Evolutionary conservation across 2,329 filamentous ascomycete species (phyloP).

Genomic region (Colletotrichum sp.): DNA sequence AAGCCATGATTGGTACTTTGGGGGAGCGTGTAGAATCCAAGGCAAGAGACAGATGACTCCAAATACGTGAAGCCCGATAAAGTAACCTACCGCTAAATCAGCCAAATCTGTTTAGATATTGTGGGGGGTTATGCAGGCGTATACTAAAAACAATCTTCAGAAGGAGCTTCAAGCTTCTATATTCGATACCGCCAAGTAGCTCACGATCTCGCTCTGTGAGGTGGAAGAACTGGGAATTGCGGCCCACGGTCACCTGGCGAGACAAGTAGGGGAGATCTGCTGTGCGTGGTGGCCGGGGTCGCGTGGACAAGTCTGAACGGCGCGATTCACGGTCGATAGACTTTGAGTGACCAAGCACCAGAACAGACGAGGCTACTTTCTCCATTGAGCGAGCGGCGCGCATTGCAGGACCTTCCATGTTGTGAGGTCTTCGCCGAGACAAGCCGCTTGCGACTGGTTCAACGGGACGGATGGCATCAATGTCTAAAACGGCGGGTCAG

Average conservation of each 20-base stretch:
- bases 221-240: conserved; percentile 51
- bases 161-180: conserved; percentile 52
- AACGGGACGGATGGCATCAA: not conserved
- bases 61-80: conserved; percentile 48
- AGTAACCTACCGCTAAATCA: conserved; percentile 41
- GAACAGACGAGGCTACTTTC: conserved; percentile 8
- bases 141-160: conserved; percentile 49
- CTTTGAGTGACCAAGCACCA: not conserved
- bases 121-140: not conserved
- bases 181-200: conserved; percentile 56
- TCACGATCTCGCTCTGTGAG: conserved; percentile 44
- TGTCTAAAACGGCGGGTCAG: not conserved
- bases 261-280: conserved; percentile 43
- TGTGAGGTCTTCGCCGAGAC: not conserved
- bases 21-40: conserved; percentile 47
- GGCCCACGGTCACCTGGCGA: conserved; percentile 45
- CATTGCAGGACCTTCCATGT: not conserved
- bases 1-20: conserved; percentile 46
- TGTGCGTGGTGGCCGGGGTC: conserved; percentile 8
- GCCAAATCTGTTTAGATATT: not conserved
- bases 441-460: not conserved
- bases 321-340: not conserved
- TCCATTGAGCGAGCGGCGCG: conserved; percentile 18
- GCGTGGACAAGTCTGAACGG: not conserved
- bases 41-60: conserved; percentile 52